These are phyloP conservation scores for Azolla pinnata DNA, from an alignment of 75 land plant species.

Conservation along the genomic window DNA sequence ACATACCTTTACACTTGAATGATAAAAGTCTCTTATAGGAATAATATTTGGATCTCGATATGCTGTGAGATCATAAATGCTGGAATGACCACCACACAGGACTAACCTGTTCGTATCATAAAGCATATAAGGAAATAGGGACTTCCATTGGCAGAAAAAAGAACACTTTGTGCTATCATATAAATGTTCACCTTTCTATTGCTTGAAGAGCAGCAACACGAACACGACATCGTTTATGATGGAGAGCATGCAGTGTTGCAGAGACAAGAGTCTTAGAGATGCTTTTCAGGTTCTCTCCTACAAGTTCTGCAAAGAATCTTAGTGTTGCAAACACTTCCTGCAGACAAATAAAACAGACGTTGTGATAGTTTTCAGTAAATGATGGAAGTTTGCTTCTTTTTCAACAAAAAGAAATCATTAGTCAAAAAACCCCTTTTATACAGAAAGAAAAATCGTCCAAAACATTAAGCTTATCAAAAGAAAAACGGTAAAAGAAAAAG, in stretches of 20 bases:
- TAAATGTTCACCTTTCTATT: constrained; percentile 12
- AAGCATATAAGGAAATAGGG: too few relatives aligned
- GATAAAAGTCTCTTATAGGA: constrained; percentile 29
- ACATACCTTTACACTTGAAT: constrained; percentile 24
- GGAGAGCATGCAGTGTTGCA: constrained; percentile 20
- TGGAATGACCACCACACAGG: constrained; percentile 32
- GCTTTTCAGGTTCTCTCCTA: constrained; percentile 21
- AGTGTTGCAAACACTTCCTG: constrained; percentile 28
- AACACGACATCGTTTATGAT: constrained; percentile 30
- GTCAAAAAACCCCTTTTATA: too few relatives aligned
- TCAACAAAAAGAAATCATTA: too few relatives aligned
- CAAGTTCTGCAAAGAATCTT: constrained; percentile 16
- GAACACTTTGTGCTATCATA: not conserved
- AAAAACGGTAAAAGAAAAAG: too few relatives aligned
- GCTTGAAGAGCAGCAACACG: constrained; percentile 35
- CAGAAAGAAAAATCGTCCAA: too few relatives aligned
- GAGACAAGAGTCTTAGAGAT: constrained; percentile 24
- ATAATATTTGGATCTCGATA: constrained; percentile 33
- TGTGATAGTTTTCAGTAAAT: too few relatives aligned
- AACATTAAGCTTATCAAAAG: too few relatives aligned
- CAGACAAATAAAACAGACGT: too few relatives aligned
- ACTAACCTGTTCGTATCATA: constrained; percentile 19
- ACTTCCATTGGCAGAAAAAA: too few relatives aligned
- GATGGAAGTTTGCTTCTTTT: too few relatives aligned
- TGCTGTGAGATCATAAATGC: constrained; percentile 32